Conservation (phyloP, 192 early-diverging fungal genomes). For the Backusella luteola region DNA sequence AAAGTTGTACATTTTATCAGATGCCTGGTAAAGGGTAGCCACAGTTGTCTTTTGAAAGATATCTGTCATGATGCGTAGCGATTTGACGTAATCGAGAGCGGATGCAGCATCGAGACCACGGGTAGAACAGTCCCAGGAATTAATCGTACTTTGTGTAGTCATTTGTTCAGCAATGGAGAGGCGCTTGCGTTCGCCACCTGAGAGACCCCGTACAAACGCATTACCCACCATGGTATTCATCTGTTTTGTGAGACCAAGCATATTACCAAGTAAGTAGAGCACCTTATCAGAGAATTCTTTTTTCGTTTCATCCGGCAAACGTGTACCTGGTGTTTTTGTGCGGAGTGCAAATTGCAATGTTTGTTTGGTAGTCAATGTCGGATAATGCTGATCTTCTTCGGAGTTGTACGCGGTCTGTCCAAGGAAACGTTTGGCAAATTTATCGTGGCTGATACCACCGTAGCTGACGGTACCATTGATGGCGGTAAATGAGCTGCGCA, state of each 20-base stretch:
- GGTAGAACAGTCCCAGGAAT: conserved; percentile 62
- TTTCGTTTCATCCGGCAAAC: conserved; percentile 45
- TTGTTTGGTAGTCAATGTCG: conserved; percentile 73
- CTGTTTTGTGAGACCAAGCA: conserved; percentile 56
- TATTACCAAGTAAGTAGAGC: conserved; percentile 45
- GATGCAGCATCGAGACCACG: conserved; percentile 82
- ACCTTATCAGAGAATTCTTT: conserved; percentile 52
- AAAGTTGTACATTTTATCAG: conserved; percentile 73
- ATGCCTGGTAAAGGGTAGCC: conserved; percentile 61
- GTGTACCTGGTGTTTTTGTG: conserved; percentile 64
- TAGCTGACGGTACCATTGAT: conserved; percentile 63
- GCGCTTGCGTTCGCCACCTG: conserved; percentile 77
- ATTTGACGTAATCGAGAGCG: conserved; percentile 78
- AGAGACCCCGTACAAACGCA: conserved; percentile 72
- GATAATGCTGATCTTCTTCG: conserved; percentile 81
- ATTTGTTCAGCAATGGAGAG: conserved; percentile 78
- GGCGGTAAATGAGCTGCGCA: conserved; percentile 45
- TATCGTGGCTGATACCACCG: conserved; percentile 60
- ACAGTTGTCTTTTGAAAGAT: conserved; percentile 61
- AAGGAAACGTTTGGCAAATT: conserved; percentile 60
- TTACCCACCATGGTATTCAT: conserved; percentile 72
- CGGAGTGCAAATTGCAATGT: conserved; percentile 76
- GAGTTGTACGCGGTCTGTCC: conserved; percentile 76
- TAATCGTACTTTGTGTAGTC: conserved; percentile 56
- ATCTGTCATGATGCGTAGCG: conserved; percentile 71